Base-by-base conservation (phyloP, 768 basidiomycete genomes). In the Cyclocybe aegerita region DNA sequence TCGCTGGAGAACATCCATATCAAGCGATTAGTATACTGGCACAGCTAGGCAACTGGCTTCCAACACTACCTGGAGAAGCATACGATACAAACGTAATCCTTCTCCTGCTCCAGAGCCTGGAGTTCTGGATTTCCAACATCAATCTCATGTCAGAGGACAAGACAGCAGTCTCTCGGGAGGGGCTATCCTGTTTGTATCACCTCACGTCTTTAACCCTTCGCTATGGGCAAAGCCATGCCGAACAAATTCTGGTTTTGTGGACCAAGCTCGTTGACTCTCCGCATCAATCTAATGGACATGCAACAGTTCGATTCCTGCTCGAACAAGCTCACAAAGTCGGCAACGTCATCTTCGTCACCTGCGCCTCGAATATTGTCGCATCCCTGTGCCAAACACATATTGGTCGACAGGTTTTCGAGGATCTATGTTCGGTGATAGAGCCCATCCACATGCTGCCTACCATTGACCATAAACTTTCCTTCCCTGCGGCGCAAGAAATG, bases 281-380 rank as follows among this genome's bases (percentile, higher is more conserved):
- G 17, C 75, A 84, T 57, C 77, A 83, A 48, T 75, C 79, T 16
- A 93, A 93, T 53, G 88, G 89, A 1, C 87, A 85, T 47, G 89
- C 90, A 3, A 75, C 92, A 11, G 76, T 90, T 43, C 80, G 86
- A 30, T 98, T 93, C 67, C 73, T 98, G 2, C 73, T 96, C 33
- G 91, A 93, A 57, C 92, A 96, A 60, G 89, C 91, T 1, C 84
- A 88, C 55, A 89, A 88, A 65, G 85, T 94, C 38, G 86, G 88
- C 35, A 93, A 83, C 55, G 76, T 79, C 4, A 79, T 83, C 11
- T 95, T 91, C 66, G 80, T 96, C 51, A 75, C 74, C 39, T 90
- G 90, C 60, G 88, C 90, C 1, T 82, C 88, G 39, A 86, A 86
- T 55, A 82, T 95, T 46, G 80, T 96, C 15, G 87, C 92, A 0